Evolutionary conservation across 306 rosid species (phyloP), one percentile per base, ranked within the genome.

Genomic region (Trichosanthes cucumerina): DNA sequence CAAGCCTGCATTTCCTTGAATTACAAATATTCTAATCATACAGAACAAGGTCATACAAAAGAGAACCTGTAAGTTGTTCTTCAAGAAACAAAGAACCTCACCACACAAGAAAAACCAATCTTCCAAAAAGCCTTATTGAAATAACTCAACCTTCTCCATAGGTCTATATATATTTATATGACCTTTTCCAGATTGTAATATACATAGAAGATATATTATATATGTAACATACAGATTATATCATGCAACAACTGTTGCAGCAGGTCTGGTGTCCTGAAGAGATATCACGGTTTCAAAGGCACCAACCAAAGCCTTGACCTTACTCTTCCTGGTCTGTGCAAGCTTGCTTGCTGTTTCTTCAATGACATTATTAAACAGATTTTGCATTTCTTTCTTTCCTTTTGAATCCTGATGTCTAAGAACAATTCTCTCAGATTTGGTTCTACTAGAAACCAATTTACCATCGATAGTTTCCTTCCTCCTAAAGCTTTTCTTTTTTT

Each of bases 331-430:
- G 18, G 86, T 62, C 79, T 75, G 86, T 21, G 86, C 88, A 86
- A 93, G 98, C 89, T 81, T 93, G 79, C 81, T 93, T 78, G 98
- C 98, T 1, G 98, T 91, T 87, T 93, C 98, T 90, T 93, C 93
- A 83, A 93, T 93, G 82, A 91, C 96, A 84, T 91, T 93, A 59
- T 93, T 93, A 72, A 89, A 88, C 87, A 89, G 83, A 77, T 86
- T 86, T 76, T 64, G 89, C 18, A 75, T 70, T 46, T 69, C 86
- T 83, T 85, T 89, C 87, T 81, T 93, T 73, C 88, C 88, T 33
- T 74, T 86, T 66, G 83, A 81, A 57, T 80, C 76, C 79, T 81
- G 97, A 82, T 86, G 97, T 81, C 87, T 91, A 81, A 93, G 75
- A 75, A 91, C 88, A 80, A 91, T 92, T 79, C 79, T 81, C 88